Evolutionary conservation across 2,329 filamentous ascomycete genomes (phyloP).

Genomic region (Grosmannia huntii): DNA sequence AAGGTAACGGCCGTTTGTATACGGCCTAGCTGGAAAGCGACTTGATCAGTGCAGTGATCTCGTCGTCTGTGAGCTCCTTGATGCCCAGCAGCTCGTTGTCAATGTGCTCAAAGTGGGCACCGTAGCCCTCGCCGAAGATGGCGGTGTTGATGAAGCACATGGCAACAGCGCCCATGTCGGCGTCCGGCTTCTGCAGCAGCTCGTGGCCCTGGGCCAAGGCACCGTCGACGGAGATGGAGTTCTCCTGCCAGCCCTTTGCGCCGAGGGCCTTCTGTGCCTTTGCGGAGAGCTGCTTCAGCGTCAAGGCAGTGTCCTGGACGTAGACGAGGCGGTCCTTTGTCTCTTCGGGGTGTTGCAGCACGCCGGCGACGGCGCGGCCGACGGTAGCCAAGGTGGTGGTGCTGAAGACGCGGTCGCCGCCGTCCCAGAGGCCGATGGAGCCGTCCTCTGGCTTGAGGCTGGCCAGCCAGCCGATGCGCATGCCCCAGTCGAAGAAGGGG

Average conservation of each 20-base stretch:
- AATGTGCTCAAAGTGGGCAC: constrained; percentile 20
- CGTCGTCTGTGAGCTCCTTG: constrained; percentile 25
- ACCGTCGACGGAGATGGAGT: neutral
- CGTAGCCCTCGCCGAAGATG: constrained; percentile 14
- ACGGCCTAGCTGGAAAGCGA: neutral
- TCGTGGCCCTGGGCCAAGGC: neutral
- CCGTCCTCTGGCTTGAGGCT: constrained; percentile 6
- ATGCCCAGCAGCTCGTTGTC: constrained; percentile 34
- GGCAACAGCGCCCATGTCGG: neutral
- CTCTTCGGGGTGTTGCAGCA: constrained; percentile 17
- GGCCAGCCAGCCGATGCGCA: constrained; percentile 1
- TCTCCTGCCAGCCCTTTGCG: neutral
- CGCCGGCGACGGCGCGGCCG: constrained; percentile 17
- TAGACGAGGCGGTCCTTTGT: constrained; percentile 21
- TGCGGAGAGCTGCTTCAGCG: constrained; percentile 24
- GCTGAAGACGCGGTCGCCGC: constrained; percentile 21
- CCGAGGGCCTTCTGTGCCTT: neutral
- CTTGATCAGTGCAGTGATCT: constrained; percentile 22
- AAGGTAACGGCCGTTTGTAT: neutral
- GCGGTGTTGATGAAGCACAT: constrained; percentile 2
- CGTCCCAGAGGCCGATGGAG: constrained; percentile 19
- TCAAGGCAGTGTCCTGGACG: constrained; percentile 21
- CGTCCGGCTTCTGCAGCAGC: neutral
- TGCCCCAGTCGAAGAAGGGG: constrained; percentile 5
- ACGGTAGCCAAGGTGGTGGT: constrained; percentile 23